phyloP scores from a whole-genome alignment of 805 yeast genomes.

The Metschnikowia borealis region DNA sequence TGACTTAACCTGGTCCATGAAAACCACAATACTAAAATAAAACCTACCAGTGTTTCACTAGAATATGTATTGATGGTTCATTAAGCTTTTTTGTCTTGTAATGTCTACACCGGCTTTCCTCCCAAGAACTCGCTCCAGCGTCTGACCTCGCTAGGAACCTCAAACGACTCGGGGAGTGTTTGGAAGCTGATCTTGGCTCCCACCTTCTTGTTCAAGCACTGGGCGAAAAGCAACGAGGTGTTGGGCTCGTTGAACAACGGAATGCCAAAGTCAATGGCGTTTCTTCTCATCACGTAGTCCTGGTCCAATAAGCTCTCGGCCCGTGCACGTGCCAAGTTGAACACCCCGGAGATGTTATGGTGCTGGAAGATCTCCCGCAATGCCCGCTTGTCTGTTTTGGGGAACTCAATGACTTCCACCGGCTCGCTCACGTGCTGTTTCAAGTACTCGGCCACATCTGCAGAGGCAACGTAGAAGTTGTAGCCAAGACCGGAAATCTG shows the following conservation, averaged over 20 bases:
- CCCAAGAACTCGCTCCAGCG: conserved; percentile 98
- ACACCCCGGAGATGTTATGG: conserved; percentile 78
- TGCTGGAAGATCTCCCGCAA: conserved; percentile 90
- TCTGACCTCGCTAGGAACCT: conserved; percentile 78
- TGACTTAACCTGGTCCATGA: no score
- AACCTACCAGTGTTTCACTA: no score
- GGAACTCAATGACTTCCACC: conserved; percentile 77
- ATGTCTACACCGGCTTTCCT: conserved; percentile 71
- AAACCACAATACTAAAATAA: no score
- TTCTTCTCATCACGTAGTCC: conserved; percentile 97
- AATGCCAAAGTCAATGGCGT: conserved; percentile 96
- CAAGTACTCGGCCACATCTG: conserved; percentile 68
- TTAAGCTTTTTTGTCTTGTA: no score
- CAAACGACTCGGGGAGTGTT: conserved; percentile 37
- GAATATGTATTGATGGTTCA: no score
- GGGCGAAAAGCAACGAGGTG: conserved; percentile 82
- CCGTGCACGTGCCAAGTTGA: conserved; percentile 86
- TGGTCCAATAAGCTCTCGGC: conserved; percentile 82
- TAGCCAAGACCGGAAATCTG: conserved; percentile 72
- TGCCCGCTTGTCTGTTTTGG: conserved; percentile 88
- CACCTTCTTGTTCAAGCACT: conserved; percentile 71
- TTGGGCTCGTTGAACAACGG: conserved; percentile 96
- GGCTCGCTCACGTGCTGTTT: conserved; percentile 41
- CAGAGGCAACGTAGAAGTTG: conserved; percentile 74
- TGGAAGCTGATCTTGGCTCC: conserved; percentile 50